Conservation (phyloP, 768 basidiomycete genomes). For the Russula emetica region DNA sequence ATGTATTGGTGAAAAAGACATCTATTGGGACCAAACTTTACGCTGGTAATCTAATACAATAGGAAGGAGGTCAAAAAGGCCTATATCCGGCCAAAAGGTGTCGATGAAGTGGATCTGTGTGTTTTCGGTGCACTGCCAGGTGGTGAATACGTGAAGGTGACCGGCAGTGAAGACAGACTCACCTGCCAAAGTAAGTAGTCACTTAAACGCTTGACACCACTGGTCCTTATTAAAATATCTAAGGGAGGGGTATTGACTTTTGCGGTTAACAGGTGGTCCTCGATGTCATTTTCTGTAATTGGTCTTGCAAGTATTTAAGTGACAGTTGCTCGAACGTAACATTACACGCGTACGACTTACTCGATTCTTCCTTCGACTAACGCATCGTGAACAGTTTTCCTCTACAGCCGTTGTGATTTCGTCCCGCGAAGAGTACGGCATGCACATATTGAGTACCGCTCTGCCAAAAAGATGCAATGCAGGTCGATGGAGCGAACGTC, state of each 20-base stretch:
- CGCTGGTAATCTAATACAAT: conserved; percentile 86
- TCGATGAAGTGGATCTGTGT: conserved; percentile 85
- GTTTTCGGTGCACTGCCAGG: conserved; percentile 63
- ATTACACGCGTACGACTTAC: conserved; percentile 24
- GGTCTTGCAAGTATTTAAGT: conserved; percentile 32
- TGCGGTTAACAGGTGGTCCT: conserved; percentile 61
- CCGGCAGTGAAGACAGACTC: conserved; percentile 29
- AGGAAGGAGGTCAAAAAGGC: conserved; percentile 79
- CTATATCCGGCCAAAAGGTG: conserved; percentile 92
- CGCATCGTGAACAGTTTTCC: conserved; percentile 41
- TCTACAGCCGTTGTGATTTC: conserved; percentile 84
- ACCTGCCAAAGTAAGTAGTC: conserved; percentile 98
- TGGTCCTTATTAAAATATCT: conserved; percentile 87
- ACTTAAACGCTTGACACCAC: conserved; percentile 82
- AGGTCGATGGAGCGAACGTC: conserved; percentile 4
- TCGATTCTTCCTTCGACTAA: conserved; percentile 35
- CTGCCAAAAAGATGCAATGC: conserved; percentile 39
- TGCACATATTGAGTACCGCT: conserved; percentile 85
- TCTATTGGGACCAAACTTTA: conserved; percentile 49
- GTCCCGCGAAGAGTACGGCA: conserved; percentile 88
- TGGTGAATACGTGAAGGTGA: conserved; percentile 3
- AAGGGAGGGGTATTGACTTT: conserved; percentile 68
- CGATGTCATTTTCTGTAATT: conserved; percentile 66
- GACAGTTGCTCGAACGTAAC: conserved; percentile 8
- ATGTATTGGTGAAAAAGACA: not conserved